These are phyloP conservation scores for Diaporthe destruens DNA, from an alignment of 2,329 filamentous ascomycete genomes.

Conservation along the genomic window DNA sequence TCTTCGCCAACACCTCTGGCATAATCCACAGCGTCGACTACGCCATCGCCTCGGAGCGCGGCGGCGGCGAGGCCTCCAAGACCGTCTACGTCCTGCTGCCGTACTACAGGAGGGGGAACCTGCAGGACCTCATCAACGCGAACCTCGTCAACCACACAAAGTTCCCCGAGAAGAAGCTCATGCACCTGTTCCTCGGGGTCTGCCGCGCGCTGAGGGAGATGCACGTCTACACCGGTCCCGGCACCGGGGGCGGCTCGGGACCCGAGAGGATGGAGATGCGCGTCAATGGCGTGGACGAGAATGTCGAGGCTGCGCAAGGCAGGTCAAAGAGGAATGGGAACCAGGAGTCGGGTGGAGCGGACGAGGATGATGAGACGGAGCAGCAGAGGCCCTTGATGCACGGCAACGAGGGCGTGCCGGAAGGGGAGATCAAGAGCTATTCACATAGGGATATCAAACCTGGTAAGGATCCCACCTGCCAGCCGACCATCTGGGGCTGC, in stretches of 20 bases:
- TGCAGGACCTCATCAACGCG: conserved; percentile 98
- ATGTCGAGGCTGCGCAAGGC: conserved; percentile 52
- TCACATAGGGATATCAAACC: conserved; percentile 98
- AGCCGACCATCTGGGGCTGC: no score
- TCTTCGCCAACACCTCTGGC: conserved; percentile 85
- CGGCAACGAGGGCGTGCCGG: conserved; percentile 77
- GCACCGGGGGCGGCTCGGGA: conserved; percentile 28
- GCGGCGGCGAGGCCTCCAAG: conserved; percentile 75
- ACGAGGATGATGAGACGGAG: conserved; percentile 77
- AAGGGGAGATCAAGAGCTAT: conserved; percentile 81
- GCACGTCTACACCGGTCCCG: conserved; percentile 82
- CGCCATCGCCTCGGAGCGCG: conserved; percentile 80
- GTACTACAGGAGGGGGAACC: conserved; percentile 94
- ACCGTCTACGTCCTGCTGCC: conserved; percentile 97
- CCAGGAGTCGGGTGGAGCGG: conserved; percentile 57
- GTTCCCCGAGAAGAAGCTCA: conserved; percentile 89
- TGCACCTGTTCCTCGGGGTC: conserved; percentile 92
- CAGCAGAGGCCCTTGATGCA: conserved; percentile 89
- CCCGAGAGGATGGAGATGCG: conserved; percentile 68
- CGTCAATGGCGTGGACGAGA: conserved; percentile 53
- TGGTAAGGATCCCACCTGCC: conserved; percentile 65
- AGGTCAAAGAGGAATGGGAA: conserved; percentile 55
- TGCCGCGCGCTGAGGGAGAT: conserved; percentile 89
- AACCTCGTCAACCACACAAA: conserved; percentile 94
- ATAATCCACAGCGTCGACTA: conserved; percentile 92